Percentiles rank a stretch among this genome's conserved stretches.
These are phyloP conservation scores for Venturia pyrina DNA, from an alignment of 2,329 filamentous ascomycete genomes.

Conservation along the genomic window DNA sequence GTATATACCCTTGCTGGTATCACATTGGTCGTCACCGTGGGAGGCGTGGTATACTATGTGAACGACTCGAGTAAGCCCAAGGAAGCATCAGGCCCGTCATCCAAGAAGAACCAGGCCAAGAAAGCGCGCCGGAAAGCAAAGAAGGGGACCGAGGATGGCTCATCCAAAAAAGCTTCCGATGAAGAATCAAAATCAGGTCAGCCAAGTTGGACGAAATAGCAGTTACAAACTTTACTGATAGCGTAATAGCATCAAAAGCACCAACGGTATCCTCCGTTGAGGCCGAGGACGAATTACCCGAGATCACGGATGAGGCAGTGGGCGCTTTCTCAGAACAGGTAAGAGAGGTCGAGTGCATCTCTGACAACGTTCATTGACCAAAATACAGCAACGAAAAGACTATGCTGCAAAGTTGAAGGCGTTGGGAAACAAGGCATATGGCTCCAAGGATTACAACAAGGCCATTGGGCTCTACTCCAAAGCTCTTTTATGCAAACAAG, in stretches of 20 bases:
- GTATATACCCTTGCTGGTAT: constrained; percentile 96
- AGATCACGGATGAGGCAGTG: constrained; percentile 38
- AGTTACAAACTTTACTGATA: neutral
- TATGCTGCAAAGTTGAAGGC: constrained; percentile 89
- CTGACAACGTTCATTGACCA: neutral
- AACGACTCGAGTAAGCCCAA: constrained; percentile 40
- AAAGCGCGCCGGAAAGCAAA: constrained; percentile 65
- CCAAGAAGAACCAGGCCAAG: constrained; percentile 76
- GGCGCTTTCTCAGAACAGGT: constrained; percentile 34
- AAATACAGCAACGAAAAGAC: constrained; percentile 42
- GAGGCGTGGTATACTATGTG: constrained; percentile 88
- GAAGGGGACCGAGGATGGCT: constrained; percentile 17
- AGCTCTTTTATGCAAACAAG: constrained; percentile 92
- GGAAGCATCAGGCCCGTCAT: constrained; percentile 35
- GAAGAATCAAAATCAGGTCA: constrained; percentile 4
- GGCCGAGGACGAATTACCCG: constrained; percentile 35
- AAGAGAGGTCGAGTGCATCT: neutral
- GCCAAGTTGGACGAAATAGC: neutral
- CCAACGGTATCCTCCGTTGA: constrained; percentile 22
- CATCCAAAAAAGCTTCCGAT: neutral
- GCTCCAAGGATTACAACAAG: constrained; percentile 82
- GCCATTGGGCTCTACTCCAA: constrained; percentile 94
- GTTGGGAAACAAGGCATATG: constrained; percentile 92
- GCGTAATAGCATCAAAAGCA: constrained; percentile 18
- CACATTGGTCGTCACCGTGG: constrained; percentile 81